These are phyloP conservation scores for Pseudocercospora cruenta DNA, from an alignment of 2,329 filamentous ascomycete species.

Conservation along the genomic window DNA sequence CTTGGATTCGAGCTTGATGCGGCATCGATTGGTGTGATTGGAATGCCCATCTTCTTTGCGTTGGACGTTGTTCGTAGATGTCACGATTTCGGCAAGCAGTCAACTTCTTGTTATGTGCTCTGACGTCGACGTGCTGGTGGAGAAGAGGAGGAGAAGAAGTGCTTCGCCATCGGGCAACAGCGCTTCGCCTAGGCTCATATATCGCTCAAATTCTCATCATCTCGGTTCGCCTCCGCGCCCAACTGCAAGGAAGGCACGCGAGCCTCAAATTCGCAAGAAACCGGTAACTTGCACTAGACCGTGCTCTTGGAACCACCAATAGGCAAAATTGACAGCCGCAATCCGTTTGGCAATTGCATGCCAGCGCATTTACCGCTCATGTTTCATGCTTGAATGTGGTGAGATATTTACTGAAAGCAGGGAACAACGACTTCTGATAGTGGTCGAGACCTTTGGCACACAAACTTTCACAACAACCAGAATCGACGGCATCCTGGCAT, in stretches of 20 bases:
- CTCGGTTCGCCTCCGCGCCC: not conserved
- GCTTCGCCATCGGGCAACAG: conserved; percentile 2
- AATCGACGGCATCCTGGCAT: conserved; percentile 2
- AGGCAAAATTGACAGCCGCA: not conserved
- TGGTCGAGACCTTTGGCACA: conserved; percentile 2
- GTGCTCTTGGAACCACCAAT: conserved; percentile 1
- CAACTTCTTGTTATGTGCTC: not conserved
- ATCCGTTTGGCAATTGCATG: conserved; percentile 5
- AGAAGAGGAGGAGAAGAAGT: not conserved
- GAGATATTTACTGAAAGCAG: not conserved
- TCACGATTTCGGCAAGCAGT: not conserved
- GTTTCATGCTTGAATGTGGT: not conserved
- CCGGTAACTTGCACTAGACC: not conserved
- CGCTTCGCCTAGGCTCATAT: conserved; percentile 1
- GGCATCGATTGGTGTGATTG: not conserved
- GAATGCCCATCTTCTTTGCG: conserved; percentile 11
- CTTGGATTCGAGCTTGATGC: not conserved
- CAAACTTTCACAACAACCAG: not conserved
- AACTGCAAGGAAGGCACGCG: not conserved
- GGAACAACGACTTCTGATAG: not conserved
- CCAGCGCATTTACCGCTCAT: conserved; percentile 4
- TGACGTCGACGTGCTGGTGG: not conserved
- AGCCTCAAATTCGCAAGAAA: not conserved
- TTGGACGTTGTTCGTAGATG: not conserved
- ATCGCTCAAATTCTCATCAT: not conserved